Percentiles rank a stretch among this genome's conserved stretches.
Evolutionary conservation across 192 early-diverging fungal genomes (phyloP).

Genomic region (Geranomyces michiganensis): DNA sequence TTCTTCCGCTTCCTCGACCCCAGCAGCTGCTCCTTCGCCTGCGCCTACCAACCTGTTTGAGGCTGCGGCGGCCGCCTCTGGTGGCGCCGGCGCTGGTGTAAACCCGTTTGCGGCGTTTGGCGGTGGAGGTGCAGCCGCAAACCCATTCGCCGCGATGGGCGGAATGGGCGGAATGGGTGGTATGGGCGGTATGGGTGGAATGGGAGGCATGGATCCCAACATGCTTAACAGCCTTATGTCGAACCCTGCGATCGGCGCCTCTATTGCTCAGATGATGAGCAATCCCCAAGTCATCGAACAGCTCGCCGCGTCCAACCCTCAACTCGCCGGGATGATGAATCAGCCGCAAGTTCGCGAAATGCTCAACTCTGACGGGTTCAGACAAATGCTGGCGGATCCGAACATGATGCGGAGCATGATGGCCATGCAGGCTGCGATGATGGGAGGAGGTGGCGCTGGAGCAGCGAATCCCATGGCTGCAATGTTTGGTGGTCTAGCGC

Average conservation of each 20-base stretch:
- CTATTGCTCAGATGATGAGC: constrained; percentile 76
- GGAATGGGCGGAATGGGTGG: constrained; percentile 39
- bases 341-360: constrained; percentile 81
- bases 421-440: constrained; percentile 58
- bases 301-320: constrained; percentile 83
- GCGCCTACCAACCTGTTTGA: constrained; percentile 42
- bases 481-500: constrained; percentile 7
- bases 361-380: constrained; percentile 65
- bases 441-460: constrained; percentile 35
- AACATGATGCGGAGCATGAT: constrained; percentile 75
- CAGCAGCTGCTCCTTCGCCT: constrained; percentile 40
- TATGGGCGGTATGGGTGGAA: constrained; percentile 55
- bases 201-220: constrained; percentile 50
- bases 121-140: constrained; percentile 24
- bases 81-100: constrained; percentile 44
- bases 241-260: constrained; percentile 83
- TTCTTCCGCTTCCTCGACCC: constrained; percentile 36
- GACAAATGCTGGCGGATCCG: constrained; percentile 81
- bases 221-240: constrained; percentile 68
- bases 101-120: constrained; percentile 33
- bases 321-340: constrained; percentile 72
- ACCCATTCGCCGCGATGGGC: constrained; percentile 36
- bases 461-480: constrained; percentile 47
- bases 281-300: constrained; percentile 87
- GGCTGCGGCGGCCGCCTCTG: constrained; percentile 31